Evolutionary conservation across 1,284 basidiomycete genomes (phyloP).

Genomic region (Moesziomyces antarcticus): DNA sequence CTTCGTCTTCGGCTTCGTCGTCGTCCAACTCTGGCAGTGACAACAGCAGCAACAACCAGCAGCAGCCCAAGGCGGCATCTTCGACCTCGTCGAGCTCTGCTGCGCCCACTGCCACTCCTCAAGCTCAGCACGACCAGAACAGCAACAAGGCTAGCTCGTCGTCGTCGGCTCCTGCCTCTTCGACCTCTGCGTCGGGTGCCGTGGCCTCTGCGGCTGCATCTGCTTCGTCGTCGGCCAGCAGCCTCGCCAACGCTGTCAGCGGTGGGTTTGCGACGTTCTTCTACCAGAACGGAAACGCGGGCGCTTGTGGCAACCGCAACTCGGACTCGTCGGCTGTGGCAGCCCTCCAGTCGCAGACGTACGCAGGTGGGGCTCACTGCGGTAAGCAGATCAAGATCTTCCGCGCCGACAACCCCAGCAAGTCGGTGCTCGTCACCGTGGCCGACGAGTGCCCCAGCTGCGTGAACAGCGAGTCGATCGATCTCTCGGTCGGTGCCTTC

Average conservation of each 20-base stretch:
- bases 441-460: slow-evolving; percentile 71
- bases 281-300: slow-evolving; percentile 62
- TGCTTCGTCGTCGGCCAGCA: slow-evolving; percentile 16
- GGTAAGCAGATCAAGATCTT: slow-evolving; percentile 76
- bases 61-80: slow-evolving; percentile 10
- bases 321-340: slow-evolving; percentile 49
- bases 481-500: slow-evolving; percentile 84
- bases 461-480: slow-evolving; percentile 74
- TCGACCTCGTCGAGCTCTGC: slow-evolving; percentile 14
- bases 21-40: slow-evolving; percentile 1
- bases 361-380: slow-evolving; percentile 73
- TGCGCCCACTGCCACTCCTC: slow-evolving; percentile 19
- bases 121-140: slow-evolving; percentile 1
- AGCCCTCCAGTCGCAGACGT: slow-evolving; percentile 49
- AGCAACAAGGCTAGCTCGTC: slow-evolving; percentile 6
- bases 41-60: slow-evolving; percentile 1
- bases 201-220: slow-evolving; percentile 9
- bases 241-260: slow-evolving; percentile 20
- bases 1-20: slow-evolving; percentile 7
- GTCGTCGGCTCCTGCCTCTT: slow-evolving; percentile 3
- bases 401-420: slow-evolving; percentile 64
- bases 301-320: slow-evolving; percentile 61
- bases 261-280: slow-evolving; percentile 60
- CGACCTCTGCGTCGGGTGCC: slow-evolving; percentile 6
- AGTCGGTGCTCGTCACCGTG: slow-evolving; percentile 73